These are phyloP conservation scores for Tricholoma flavovirens DNA, from an alignment of 768 basidiomycete genomes.

Conservation along the genomic window DNA sequence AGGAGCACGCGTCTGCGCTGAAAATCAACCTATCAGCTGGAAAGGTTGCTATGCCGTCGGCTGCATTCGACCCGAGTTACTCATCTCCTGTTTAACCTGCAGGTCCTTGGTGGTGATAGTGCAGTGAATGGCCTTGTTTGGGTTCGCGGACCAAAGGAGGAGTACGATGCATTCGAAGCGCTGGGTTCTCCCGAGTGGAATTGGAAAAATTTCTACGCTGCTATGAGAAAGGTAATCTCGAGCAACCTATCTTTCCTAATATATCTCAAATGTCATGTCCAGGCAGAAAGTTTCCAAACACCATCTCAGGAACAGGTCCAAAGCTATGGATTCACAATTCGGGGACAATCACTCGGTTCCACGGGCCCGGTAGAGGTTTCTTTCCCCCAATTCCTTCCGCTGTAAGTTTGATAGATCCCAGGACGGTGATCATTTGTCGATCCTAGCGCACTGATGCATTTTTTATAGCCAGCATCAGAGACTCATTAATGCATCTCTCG, in stretches of 20 bases:
- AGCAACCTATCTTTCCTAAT: neutral
- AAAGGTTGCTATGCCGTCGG: slow-evolving; percentile 14
- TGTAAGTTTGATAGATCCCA: slow-evolving; percentile 12
- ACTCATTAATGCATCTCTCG: slow-evolving; percentile 24
- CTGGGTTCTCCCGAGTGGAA: slow-evolving; percentile 29
- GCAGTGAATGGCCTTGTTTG: slow-evolving; percentile 33
- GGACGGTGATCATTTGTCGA: neutral
- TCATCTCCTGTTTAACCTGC: neutral
- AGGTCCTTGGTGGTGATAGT: slow-evolving; percentile 31
- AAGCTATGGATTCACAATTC: slow-evolving; percentile 20
- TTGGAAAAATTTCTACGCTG: slow-evolving; percentile 28
- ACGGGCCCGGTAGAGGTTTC: slow-evolving; percentile 24
- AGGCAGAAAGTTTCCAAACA: slow-evolving; percentile 24
- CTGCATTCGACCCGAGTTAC: neutral
- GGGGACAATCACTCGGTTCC: slow-evolving; percentile 19
- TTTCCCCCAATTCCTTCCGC: slow-evolving; percentile 24
- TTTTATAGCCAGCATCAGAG: slow-evolving; percentile 22
- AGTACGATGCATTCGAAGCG: slow-evolving; percentile 25
- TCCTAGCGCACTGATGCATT: neutral
- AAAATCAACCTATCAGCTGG: slow-evolving; percentile 23
- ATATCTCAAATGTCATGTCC: neutral
- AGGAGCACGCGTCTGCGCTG: slow-evolving; percentile 18
- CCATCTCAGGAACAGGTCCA: slow-evolving; percentile 16
- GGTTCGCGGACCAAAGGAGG: slow-evolving; percentile 24
- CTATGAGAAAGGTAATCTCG: slow-evolving; percentile 26